Conservation (phyloP, 2,329 filamentous ascomycete species). For the Clonostachys solani region DNA sequence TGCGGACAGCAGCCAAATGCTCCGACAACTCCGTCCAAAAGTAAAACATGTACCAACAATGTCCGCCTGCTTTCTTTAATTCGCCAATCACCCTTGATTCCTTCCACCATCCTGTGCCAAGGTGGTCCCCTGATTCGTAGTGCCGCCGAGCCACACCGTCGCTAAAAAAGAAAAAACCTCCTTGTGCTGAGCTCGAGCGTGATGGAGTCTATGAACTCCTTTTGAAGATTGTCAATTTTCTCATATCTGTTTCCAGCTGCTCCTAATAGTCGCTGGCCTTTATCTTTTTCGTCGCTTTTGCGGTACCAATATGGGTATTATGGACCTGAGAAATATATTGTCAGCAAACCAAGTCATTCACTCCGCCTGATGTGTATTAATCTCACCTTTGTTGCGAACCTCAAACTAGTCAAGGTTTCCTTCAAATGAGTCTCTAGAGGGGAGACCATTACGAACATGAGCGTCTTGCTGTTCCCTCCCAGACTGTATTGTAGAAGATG, state of each 20-base stretch:
- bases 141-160: no score
- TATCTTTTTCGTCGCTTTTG: conserved; percentile 68
- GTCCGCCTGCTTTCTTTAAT: no score
- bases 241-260: background rate
- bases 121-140: no score
- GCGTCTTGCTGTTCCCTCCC: conserved; percentile 91
- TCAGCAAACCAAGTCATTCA: conserved; percentile 1
- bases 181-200: no score
- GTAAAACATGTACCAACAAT: no score
- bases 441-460: conserved; percentile 99
- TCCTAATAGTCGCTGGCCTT: conserved; percentile 28
- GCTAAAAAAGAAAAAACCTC: no score
- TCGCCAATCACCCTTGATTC: no score
- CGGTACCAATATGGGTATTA: conserved; percentile 89
- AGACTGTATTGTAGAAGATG: conserved; percentile 93
- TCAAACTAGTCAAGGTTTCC: conserved; percentile 90
- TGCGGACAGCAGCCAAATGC: no score
- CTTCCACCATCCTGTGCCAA: no score
- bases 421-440: conserved; percentile 85
- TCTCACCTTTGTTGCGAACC: conserved; percentile 88
- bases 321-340: conserved; percentile 51
- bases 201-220: no score
- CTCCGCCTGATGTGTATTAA: background rate
- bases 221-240: no score
- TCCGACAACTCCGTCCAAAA: no score